These are phyloP conservation scores for Bipolaris victoriae DNA, from an alignment of 2,329 filamentous ascomycete genomes.

Conservation along the genomic window DNA sequence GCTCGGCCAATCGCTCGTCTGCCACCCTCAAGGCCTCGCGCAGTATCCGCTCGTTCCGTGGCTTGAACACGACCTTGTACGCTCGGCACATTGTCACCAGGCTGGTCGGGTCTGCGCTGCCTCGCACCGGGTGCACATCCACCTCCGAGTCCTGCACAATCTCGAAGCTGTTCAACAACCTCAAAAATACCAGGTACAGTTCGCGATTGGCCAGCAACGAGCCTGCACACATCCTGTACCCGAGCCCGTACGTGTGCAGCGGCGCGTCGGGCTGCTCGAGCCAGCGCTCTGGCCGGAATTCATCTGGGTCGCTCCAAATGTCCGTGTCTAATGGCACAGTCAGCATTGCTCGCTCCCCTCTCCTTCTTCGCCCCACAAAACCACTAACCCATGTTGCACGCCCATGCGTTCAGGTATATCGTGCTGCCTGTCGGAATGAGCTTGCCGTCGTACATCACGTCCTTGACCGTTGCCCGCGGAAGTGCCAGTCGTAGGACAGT, in stretches of 20 bases:
- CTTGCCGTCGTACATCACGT: slow-evolving; percentile 63
- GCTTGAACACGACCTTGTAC: slow-evolving; percentile 65
- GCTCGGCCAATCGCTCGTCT: slow-evolving; percentile 33
- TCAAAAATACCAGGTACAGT: slow-evolving; percentile 68
- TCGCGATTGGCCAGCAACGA: slow-evolving; percentile 68
- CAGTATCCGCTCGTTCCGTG: slow-evolving; percentile 57
- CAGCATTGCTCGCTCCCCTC: background rate
- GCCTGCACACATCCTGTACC: slow-evolving; percentile 72
- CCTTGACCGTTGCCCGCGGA: slow-evolving; percentile 66
- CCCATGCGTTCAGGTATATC: slow-evolving; percentile 71
- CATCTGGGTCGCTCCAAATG: slow-evolving; percentile 64
- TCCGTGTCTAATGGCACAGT: slow-evolving; percentile 51
- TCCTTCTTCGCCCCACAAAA: slow-evolving; percentile 19
- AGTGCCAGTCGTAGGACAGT: slow-evolving; percentile 68
- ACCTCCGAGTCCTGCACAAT: slow-evolving; percentile 61
- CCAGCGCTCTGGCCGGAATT: slow-evolving; percentile 68
- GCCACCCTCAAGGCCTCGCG: slow-evolving; percentile 49
- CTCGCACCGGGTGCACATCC: slow-evolving; percentile 65
- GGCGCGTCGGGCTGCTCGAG: slow-evolving; percentile 68
- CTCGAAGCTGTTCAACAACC: slow-evolving; percentile 66
- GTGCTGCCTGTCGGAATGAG: slow-evolving; percentile 67
- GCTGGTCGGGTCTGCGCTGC: slow-evolving; percentile 66
- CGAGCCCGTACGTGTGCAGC: slow-evolving; percentile 69
- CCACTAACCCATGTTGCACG: slow-evolving; percentile 70
- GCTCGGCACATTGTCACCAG: slow-evolving; percentile 65